A percentile compares a stretch with the other conserved stretches of the same genome.
phyloP scores from a whole-genome alignment of 2,329 filamentous ascomycete genomes.

The Paecilomyces fulvus region DNA sequence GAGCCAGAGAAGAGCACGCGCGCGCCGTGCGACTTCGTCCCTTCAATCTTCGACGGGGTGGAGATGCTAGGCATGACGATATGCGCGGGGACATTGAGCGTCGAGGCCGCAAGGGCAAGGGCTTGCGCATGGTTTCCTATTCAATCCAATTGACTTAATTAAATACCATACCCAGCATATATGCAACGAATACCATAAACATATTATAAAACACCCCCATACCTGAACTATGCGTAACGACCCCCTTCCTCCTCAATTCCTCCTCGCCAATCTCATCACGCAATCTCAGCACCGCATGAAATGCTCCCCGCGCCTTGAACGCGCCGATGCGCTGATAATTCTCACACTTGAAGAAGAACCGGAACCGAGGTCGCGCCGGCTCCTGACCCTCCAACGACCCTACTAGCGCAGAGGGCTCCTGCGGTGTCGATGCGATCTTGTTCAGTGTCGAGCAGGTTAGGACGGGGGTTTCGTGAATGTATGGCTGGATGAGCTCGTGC shows the following conservation, averaged over 20 bases:
- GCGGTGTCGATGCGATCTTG: conserved; percentile 63
- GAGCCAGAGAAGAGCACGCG: conserved; percentile 72
- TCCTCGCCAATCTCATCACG: conserved; percentile 54
- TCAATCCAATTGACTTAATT: not conserved
- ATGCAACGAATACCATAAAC: not conserved
- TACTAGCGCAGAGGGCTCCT: conserved; percentile 44
- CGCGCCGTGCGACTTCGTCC: conserved; percentile 69
- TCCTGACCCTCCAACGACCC: conserved; percentile 47
- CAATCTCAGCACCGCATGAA: conserved; percentile 70
- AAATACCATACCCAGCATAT: not conserved
- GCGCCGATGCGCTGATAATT: conserved; percentile 85
- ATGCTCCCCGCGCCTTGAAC: conserved; percentile 87
- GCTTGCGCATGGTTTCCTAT: conserved; percentile 92
- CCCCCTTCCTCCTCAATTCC: conserved; percentile 56
- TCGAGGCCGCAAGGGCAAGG: conserved; percentile 71
- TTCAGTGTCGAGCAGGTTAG: conserved; percentile 71
- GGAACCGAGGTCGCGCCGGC: conserved; percentile 57
- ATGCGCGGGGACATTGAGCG: conserved; percentile 65
- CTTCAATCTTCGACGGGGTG: conserved; percentile 77
- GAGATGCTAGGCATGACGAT: conserved; percentile 90
- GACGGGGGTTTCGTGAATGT: conserved; percentile 77
- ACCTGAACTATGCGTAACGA: conserved; percentile 88
- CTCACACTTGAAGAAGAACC: conserved; percentile 92
- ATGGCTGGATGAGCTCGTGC: conserved; percentile 60
- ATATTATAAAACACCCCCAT: conserved; percentile 5